Conservation (phyloP, 805 yeast species). For the Metschnikowia henanensis region DNA sequence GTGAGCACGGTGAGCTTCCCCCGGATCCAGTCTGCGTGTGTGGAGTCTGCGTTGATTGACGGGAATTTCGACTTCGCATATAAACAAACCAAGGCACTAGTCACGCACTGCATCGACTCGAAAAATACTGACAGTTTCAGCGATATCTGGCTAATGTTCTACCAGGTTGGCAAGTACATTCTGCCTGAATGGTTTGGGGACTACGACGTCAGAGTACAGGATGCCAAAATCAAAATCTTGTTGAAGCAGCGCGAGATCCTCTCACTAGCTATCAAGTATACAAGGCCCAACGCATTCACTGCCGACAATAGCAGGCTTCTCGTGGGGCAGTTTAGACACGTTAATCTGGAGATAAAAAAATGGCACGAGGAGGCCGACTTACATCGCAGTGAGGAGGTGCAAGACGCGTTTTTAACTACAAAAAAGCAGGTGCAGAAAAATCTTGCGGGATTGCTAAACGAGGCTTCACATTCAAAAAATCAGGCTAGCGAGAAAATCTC, state of each 20-base stretch:
- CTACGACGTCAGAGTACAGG: constrained; percentile 16
- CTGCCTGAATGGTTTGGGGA: constrained; percentile 24
- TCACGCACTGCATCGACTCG: constrained; percentile 25
- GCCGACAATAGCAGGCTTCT: constrained; percentile 55
- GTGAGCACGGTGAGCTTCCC: constrained; percentile 25
- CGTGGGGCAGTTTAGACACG: constrained; percentile 60
- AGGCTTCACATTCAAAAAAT: constrained; percentile 27
- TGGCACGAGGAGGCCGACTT: constrained; percentile 17
- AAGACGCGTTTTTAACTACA: constrained; percentile 15
- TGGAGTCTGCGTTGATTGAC: constrained; percentile 66
- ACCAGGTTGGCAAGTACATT: constrained; percentile 64
- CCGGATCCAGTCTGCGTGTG: constrained; percentile 48
- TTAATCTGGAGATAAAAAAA: constrained; percentile 38
- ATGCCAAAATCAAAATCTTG: constrained; percentile 25
- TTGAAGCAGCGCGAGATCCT: constrained; percentile 55
- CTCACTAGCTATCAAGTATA: constrained; percentile 47
- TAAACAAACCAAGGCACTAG: constrained; percentile 37
- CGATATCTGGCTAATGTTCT: constrained; percentile 67
- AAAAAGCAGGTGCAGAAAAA: constrained; percentile 21
- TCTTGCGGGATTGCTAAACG: constrained; percentile 28
- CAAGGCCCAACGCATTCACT: constrained; percentile 40
- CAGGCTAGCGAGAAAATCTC: constrained; percentile 49
- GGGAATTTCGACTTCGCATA: constrained; percentile 62
- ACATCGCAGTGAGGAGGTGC: constrained; percentile 14
- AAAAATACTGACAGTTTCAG: constrained; percentile 19